phyloP scores from a whole-genome alignment of 495 filamentous ascomycete species.

The Letharia lupina region DNA sequence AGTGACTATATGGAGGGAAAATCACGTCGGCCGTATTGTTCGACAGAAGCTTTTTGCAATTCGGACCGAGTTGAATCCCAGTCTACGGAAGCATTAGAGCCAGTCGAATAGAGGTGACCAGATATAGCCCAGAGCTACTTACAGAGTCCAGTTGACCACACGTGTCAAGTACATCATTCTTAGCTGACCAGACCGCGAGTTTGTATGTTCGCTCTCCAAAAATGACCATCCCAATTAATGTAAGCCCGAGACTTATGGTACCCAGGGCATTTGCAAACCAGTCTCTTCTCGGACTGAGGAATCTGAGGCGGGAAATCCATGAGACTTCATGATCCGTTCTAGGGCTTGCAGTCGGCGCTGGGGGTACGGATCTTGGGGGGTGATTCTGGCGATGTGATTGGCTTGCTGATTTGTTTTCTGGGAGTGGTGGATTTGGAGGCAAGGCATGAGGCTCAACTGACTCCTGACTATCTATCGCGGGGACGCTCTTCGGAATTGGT shows the following conservation, averaged over 20 bases:
- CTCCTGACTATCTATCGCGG: neutral
- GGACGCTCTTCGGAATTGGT: neutral
- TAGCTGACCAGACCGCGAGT: slow-evolving; percentile 7
- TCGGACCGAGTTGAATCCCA: neutral
- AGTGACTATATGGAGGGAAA: neutral
- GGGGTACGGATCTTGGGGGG: neutral
- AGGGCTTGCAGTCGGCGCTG: neutral
- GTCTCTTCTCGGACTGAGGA: neutral
- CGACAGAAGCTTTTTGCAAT: slow-evolving; percentile 3
- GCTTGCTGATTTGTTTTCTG: neutral
- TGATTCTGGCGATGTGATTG: neutral
- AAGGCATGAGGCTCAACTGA: neutral
- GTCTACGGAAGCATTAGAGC: neutral
- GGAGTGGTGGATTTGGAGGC: neutral
- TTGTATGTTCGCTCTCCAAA: slow-evolving; percentile 6
- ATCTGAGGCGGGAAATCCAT: neutral
- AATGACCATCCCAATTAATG: slow-evolving; percentile 12
- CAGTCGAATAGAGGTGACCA: neutral
- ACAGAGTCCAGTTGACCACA: neutral
- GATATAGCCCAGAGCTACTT: neutral
- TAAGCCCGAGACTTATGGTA: slow-evolving; percentile 10
- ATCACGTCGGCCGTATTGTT: neutral
- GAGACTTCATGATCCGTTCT: neutral
- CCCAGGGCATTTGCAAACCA: slow-evolving; percentile 7
- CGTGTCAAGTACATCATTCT: slow-evolving; percentile 1